Evolutionary conservation across 495 filamentous ascomycete species (phyloP).

Genomic region (Sporormia fimetaria): DNA sequence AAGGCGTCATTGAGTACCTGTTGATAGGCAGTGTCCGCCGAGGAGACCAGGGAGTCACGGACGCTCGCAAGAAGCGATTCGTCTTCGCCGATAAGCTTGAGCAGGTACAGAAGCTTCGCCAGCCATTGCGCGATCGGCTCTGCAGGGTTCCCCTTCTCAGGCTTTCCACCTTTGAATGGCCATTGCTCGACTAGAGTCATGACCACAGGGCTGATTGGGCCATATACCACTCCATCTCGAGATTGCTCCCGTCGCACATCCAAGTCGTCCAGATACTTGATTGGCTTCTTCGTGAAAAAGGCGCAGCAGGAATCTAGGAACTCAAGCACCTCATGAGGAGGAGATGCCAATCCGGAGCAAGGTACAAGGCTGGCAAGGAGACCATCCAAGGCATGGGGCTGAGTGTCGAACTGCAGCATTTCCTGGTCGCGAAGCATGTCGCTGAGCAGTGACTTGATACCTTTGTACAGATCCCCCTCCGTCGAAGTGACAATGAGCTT

Average conservation of each 20-base stretch:
- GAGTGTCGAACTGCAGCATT: slow-evolving; percentile 35
- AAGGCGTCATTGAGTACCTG: slow-evolving; percentile 13
- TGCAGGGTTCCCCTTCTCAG: slow-evolving; percentile 28
- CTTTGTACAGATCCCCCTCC: slow-evolving; percentile 33
- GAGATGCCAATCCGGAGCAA: slow-evolving; percentile 14
- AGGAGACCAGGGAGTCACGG: slow-evolving; percentile 33
- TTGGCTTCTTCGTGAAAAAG: slow-evolving; percentile 55
- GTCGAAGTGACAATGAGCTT: slow-evolving; percentile 38
- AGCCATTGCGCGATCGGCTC: slow-evolving; percentile 44
- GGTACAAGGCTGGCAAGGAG: slow-evolving; percentile 42
- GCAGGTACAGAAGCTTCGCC: slow-evolving; percentile 36
- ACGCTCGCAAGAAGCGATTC: slow-evolving; percentile 34
- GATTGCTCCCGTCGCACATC: slow-evolving; percentile 18
- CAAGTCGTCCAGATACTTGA: slow-evolving; percentile 52
- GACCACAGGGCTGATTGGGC: slow-evolving; percentile 43
- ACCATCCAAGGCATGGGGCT: slow-evolving; percentile 40
- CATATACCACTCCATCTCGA: not conserved
- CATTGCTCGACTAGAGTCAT: slow-evolving; percentile 65
- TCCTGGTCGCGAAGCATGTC: slow-evolving; percentile 42
- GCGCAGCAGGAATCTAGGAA: slow-evolving; percentile 74
- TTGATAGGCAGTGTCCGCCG: slow-evolving; percentile 8
- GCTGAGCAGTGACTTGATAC: slow-evolving; percentile 37
- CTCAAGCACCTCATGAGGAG: slow-evolving; percentile 35
- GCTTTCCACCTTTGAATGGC: slow-evolving; percentile 49
- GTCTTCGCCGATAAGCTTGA: slow-evolving; percentile 40